Conservation (phyloP, 2,329 filamentous ascomycete genomes). For the Colletotrichum viniferum region DNA sequence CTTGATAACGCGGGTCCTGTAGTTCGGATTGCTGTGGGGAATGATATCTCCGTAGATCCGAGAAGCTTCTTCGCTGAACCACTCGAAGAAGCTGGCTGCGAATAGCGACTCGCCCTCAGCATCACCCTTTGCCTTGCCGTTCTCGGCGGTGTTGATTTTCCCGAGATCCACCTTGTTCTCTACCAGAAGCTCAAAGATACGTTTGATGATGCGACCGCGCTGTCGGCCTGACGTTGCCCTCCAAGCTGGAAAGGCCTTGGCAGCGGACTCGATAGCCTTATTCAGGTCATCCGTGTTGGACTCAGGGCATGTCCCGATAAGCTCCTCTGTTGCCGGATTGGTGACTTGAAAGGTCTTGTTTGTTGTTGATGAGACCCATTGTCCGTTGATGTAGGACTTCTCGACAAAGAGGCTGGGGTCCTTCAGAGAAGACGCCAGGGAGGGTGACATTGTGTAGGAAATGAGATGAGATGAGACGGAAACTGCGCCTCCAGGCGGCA, state of each 20-base stretch:
- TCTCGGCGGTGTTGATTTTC: conserved; percentile 70
- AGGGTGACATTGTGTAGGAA: background rate
- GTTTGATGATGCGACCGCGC: conserved; percentile 59
- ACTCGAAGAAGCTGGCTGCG: conserved; percentile 77
- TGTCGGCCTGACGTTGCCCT: conserved; percentile 61
- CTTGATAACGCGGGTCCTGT: conserved; percentile 75
- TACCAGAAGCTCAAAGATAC: conserved; percentile 66
- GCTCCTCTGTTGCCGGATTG: conserved; percentile 69
- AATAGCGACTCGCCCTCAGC: conserved; percentile 75
- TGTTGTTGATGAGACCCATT: background rate
- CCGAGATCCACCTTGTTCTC: conserved; percentile 69
- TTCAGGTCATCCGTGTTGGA: conserved; percentile 69
- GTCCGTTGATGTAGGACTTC: conserved; percentile 4
- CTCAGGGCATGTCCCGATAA: conserved; percentile 74
- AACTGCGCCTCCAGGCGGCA: too few species aligned
- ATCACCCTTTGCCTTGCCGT: conserved; percentile 72
- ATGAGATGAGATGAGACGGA: background rate
- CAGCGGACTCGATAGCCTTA: conserved; percentile 70
- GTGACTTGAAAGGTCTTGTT: conserved; percentile 27
- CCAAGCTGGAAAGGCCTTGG: conserved; percentile 63
- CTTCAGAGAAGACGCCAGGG: background rate
- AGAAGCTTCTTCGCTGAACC: conserved; percentile 82
- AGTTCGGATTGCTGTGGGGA: conserved; percentile 61
- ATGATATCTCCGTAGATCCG: conserved; percentile 77
- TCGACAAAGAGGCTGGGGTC: background rate